phyloP scores from a whole-genome alignment of 1,284 basidiomycete genomes.

The Rhizoctonia solani region DNA sequence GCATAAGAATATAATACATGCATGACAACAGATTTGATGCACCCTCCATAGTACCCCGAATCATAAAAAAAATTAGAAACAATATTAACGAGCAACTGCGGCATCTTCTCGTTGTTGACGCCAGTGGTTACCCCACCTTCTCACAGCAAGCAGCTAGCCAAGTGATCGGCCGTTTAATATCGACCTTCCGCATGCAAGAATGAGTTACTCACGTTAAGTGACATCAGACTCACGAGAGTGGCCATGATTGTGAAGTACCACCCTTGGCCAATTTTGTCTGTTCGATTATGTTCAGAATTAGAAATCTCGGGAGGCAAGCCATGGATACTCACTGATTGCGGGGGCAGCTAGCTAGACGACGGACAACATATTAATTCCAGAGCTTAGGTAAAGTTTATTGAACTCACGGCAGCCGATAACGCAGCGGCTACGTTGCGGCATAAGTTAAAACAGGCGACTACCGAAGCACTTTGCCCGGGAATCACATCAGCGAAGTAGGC shows the following conservation, averaged over 20 bases:
- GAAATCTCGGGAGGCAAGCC: background rate
- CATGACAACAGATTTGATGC: constrained; percentile 4
- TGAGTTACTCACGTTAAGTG: constrained; percentile 14
- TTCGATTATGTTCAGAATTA: background rate
- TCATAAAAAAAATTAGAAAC: background rate
- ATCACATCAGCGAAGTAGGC: constrained; percentile 38
- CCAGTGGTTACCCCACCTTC: constrained; percentile 26
- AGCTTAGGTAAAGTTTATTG: background rate
- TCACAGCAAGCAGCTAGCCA: constrained; percentile 13
- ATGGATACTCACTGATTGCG: constrained; percentile 17
- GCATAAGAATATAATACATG: background rate
- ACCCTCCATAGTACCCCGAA: background rate
- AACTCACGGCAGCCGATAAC: constrained; percentile 27
- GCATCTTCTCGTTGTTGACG: constrained; percentile 12
- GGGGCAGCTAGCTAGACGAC: constrained; percentile 18
- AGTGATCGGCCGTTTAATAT: background rate
- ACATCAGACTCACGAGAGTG: constrained; percentile 17
- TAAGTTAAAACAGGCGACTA: constrained; percentile 38
- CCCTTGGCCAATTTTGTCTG: constrained; percentile 29
- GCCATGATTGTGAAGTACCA: constrained; percentile 33
- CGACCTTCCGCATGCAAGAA: background rate
- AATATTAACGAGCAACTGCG: constrained; percentile 9
- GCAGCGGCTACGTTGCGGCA: constrained; percentile 24
- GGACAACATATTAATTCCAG: background rate
- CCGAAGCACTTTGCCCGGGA: constrained; percentile 38